These are phyloP conservation scores for Aphanomyces cochlioides DNA, from an alignment of 352 stramenopile species.

Conservation along the genomic window DNA sequence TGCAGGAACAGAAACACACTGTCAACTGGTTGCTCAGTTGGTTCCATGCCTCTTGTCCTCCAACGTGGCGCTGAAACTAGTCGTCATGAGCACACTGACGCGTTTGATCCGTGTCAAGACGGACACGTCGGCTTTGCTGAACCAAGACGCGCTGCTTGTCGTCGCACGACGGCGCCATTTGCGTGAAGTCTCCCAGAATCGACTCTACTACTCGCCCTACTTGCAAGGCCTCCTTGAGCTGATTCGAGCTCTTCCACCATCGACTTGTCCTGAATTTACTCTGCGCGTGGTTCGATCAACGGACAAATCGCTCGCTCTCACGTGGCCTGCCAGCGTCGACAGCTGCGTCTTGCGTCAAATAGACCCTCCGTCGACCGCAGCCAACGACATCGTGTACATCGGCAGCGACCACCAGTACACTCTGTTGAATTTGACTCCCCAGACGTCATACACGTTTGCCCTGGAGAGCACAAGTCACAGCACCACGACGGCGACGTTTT, in stretches of 20 bases:
- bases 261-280: neutral
- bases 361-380: neutral
- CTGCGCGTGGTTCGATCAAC: slow-evolving; percentile 9
- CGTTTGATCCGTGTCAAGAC: slow-evolving; percentile 34
- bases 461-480: neutral
- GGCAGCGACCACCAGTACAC: slow-evolving; percentile 17
- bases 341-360: neutral
- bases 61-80: slow-evolving; percentile 65
- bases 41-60: slow-evolving; percentile 39
- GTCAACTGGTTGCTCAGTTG: slow-evolving; percentile 6
- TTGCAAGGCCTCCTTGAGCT: slow-evolving; percentile 66
- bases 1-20: neutral
- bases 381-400: neutral
- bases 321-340: slow-evolving; percentile 3
- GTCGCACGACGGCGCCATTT: slow-evolving; percentile 50
- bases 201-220: slow-evolving; percentile 63
- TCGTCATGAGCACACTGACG: slow-evolving; percentile 51
- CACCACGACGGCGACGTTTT: neutral
- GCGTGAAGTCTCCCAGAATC: slow-evolving; percentile 58
- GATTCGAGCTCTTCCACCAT: slow-evolving; percentile 29
- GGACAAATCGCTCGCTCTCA: slow-evolving; percentile 17
- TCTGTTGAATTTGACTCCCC: neutral
- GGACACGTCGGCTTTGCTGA: neutral
- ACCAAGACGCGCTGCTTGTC: slow-evolving; percentile 40
- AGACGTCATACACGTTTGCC: slow-evolving; percentile 2